Base-by-base conservation (phyloP, 257 asterid species). In the Jacaranda copaia region DNA sequence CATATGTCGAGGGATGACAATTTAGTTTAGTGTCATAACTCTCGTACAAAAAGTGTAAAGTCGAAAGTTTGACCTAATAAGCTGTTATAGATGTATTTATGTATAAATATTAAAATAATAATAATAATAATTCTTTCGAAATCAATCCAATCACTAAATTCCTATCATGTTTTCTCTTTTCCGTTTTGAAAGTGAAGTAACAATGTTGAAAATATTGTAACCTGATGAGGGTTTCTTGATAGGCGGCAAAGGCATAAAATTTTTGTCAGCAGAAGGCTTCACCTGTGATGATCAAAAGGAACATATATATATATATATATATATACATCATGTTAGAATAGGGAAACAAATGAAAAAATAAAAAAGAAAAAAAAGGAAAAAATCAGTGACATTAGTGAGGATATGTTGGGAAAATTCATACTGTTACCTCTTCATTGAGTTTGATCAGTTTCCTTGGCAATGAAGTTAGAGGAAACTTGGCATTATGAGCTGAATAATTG, bases 401-500 rank as follows among this genome's bases (percentile, higher is more conserved):
- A 16, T 36, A n/a, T 16, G n/a, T 1, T 39, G 14, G 62, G 18
- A 62, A 74, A 35, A 16, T 18, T 12, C 70, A 20, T 74, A 88
- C 94, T 70, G 16, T 81, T 57, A 59, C 57, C 5, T 79, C 82
- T 62, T 85, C 81, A 18, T 85, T 52, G 74, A 80, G 79, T 25
- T 25, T 25, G 73, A 76, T 80, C 53, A 90, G 82, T 72, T 90
- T 92, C 77, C 94, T 87, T 68, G 94, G 77, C 42, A 85, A 51
- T 63, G 83, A 65, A 76, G 80, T 73, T 8, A 79, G 38, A 77
- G 75, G n/a, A 58, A 70, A 63, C 76, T 79, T 77, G 72, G 72
- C 76, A 25, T 70, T 72, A 62, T 75, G 84, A 72, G 8, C 93
- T 80, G 80, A 72, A 76, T 32, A 81, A 58, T 15, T 63, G n/a